Conservation (phyloP, 768 basidiomycete genomes). For the Lactarius sp. region DNA sequence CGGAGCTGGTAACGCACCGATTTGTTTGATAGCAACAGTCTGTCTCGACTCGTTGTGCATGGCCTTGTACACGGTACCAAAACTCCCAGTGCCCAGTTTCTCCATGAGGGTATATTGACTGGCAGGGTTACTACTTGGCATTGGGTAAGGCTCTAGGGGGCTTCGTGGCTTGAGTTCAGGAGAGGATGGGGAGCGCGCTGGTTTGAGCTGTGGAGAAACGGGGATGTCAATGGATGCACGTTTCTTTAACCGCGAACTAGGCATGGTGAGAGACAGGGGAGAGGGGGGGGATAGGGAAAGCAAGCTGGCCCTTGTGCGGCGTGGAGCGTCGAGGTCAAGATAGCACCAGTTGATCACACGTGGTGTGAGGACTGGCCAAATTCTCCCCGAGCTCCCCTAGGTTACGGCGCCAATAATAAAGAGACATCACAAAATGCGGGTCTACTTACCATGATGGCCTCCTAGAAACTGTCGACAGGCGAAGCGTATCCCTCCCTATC, state of each 20-base stretch:
- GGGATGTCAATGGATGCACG: conserved; percentile 20
- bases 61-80: conserved; percentile 96
- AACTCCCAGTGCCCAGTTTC: conserved; percentile 96
- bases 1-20: conserved; percentile 53
- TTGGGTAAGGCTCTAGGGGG: conserved; percentile 56
- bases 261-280: conserved; percentile 13
- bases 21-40: conserved; percentile 97
- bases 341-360: conserved; percentile 5
- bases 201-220: conserved; percentile 38
- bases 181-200: conserved; percentile 46
- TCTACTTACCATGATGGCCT: not conserved
- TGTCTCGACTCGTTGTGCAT: conserved; percentile 92
- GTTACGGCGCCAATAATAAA: not conserved
- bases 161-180: conserved; percentile 42
- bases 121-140: conserved; percentile 75
- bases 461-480: not conserved
- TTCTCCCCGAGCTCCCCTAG: not conserved
- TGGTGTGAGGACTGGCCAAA: not conserved
- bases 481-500: not conserved
- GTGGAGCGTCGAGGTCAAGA: conserved; percentile 10
- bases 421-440: not conserved
- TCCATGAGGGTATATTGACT: conserved; percentile 90
- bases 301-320: not conserved
- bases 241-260: conserved; percentile 17
- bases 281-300: not conserved